Base-by-base conservation (phyloP, 2,329 filamentous ascomycete genomes). In the Fusarium sp. region DNA sequence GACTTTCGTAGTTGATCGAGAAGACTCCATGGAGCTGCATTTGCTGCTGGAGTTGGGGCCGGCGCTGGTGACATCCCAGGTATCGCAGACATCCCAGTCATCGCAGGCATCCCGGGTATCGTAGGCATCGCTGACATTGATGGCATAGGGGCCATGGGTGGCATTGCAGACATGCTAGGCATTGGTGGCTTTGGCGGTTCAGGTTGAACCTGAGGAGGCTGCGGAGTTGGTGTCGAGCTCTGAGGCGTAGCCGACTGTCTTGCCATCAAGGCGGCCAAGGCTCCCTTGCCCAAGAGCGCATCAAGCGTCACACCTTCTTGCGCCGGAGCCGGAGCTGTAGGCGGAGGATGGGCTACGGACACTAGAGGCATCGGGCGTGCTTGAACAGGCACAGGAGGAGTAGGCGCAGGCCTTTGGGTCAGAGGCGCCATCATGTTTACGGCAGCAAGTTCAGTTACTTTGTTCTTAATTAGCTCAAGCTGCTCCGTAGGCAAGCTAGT, bases 401-500 rank as follows among this genome's bases (percentile, higher is more conserved):
- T 74, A 69, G 76, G 79, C 76, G 78, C 79, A 73, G 78, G 79
- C 66, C 76, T 77, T 74, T 80, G 81, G 75, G 79, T 77, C 74
- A 79, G 76, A 67, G 78, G 72, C 51, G 84, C 83, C 78, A 83
- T 85, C 78, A 88, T 83, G 75, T 85, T 86, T 87, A 87, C 80
- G 84, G 88, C 76, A 79, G 78, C 87, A 78, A 97, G 86, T 79
- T 90, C 88, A 78, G 91, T 89, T 79, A 97, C 90, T 86, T 96
- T 93, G 77, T 91, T 90, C 80, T 91, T 92, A 80, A 97, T 91
- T 78, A 91, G 88, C 80, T 91, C 89, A 76, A 97, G 86, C 81
- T 97, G 92, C 75, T 94, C 90, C 73, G 89, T 88, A 61, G 90
- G 90, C 77, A 97, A 84, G 76, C 90, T 89, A 79, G 93, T 91